Evolutionary conservation across 495 filamentous ascomycete genomes (phyloP).

Genomic region (Daldinia caldariorum): DNA sequence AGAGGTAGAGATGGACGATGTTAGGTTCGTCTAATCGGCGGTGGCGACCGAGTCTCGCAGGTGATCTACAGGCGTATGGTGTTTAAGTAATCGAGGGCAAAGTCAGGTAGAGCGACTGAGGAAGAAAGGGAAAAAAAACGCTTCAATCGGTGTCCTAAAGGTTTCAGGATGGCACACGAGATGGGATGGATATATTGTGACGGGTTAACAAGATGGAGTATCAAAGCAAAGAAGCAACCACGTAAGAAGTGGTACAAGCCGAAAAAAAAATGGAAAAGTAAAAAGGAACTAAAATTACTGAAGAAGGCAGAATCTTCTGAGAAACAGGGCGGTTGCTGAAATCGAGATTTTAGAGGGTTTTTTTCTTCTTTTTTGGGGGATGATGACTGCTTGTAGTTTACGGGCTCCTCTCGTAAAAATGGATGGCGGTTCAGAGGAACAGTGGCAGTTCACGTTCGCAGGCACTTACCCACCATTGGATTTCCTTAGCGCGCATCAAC

Average conservation of each 20-base stretch:
- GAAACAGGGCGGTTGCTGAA: constrained; percentile 17
- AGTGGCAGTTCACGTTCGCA: constrained; percentile 31
- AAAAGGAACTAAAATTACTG: constrained; percentile 4
- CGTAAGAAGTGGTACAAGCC: not conserved
- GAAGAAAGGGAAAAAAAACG: constrained; percentile 21
- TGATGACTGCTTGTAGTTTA: constrained; percentile 17
- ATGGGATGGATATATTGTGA: constrained; percentile 27
- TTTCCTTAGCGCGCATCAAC: constrained; percentile 33
- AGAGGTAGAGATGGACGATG: constrained; percentile 13
- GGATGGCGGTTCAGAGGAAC: constrained; percentile 28
- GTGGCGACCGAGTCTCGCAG: constrained; percentile 32
- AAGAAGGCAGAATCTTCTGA: constrained; percentile 16
- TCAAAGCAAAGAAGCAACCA: constrained; percentile 14
- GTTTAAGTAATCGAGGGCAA: constrained; percentile 36
- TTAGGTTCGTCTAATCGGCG: constrained; percentile 26
- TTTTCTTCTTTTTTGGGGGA: constrained; percentile 3
- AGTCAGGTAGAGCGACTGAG: constrained; percentile 20
- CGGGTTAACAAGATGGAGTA: constrained; percentile 8
- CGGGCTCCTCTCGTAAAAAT: constrained; percentile 24
- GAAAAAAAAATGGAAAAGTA: not conserved
- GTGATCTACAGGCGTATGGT: constrained; percentile 28
- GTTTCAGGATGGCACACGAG: constrained; percentile 26
- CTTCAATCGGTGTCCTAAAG: constrained; percentile 21
- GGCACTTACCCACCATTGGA: constrained; percentile 33
- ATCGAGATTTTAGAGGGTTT: constrained; percentile 21